Percentiles rank a stretch among this genome's conserved stretches.
Conservation (phyloP, 2,329 filamentous ascomycete species). For the Elsinoe fawcettii region DNA sequence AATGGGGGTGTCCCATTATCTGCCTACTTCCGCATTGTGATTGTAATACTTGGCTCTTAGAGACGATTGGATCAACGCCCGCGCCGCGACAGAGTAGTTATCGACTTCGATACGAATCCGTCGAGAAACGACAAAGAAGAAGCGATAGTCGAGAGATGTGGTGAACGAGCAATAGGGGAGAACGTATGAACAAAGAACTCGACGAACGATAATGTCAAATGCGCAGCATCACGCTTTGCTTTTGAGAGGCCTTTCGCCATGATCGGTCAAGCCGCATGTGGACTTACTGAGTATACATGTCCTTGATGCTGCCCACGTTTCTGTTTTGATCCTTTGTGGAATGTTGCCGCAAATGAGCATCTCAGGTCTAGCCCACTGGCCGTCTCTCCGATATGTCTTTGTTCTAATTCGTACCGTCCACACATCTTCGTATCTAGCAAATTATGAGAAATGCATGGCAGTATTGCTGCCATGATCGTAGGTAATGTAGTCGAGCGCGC, state of each 20-base stretch:
- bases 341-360: slow-evolving; percentile 3
- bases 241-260: not conserved
- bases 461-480: too few species aligned
- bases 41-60: not conserved
- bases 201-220: not conserved
- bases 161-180: not conserved
- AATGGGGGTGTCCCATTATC: not conserved
- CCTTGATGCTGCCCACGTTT: not conserved
- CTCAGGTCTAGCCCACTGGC: not conserved
- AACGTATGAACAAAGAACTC: not conserved
- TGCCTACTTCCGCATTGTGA: not conserved
- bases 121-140: not conserved
- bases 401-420: not conserved
- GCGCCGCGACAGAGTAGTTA: not conserved
- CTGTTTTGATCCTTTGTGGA: slow-evolving; percentile 12
- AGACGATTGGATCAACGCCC: not conserved
- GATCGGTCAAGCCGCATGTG: not conserved
- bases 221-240: not conserved
- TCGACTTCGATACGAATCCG: not conserved
- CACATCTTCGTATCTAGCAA: not conserved
- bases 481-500: too few species aligned
- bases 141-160: not conserved
- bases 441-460: not conserved
- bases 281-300: not conserved
- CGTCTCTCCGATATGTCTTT: not conserved